A percentile compares a stretch with the other conserved stretches of the same genome.
phyloP scores from a whole-genome alignment of 306 rosid species.

The Glycine soja region DNA sequence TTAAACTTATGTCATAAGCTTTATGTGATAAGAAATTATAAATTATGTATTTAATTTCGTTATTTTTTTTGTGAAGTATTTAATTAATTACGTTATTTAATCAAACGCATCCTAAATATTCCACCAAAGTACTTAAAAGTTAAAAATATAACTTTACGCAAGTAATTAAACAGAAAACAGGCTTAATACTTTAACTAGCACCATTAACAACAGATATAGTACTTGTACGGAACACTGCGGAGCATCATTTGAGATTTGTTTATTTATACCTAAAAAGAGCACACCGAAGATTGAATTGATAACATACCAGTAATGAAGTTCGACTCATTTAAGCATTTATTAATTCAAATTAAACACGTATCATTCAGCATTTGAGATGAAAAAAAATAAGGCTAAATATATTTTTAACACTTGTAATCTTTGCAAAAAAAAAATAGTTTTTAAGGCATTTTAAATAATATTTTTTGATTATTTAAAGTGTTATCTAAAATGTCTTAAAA shows the following conservation, averaged over 20 bases:
- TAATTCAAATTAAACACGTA: background rate
- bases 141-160: background rate
- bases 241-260: conserved; percentile 9
- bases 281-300: background rate
- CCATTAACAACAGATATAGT: background rate
- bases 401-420: no score
- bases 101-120: conserved; percentile 22
- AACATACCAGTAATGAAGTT: background rate
- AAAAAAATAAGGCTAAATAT: background rate
- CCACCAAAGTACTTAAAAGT: conserved; percentile 24
- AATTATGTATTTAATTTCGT: background rate
- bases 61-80: no score
- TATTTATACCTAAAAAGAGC: background rate
- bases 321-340: background rate
- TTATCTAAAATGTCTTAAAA: no score
- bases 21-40: background rate
- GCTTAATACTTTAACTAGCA: conserved; percentile 38
- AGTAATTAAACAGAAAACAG: conserved; percentile 16
- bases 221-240: conserved; percentile 40
- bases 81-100: no score
- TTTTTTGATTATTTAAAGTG: no score
- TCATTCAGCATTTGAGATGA: background rate
- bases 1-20: background rate
- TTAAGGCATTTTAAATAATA: no score
- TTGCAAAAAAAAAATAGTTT: no score